A percentile compares a stretch with the other conserved stretches of the same genome.
These are phyloP conservation scores for Groenewaldozyma sp. DNA, from an alignment of 1,139 yeast genomes.

Conservation along the genomic window DNA sequence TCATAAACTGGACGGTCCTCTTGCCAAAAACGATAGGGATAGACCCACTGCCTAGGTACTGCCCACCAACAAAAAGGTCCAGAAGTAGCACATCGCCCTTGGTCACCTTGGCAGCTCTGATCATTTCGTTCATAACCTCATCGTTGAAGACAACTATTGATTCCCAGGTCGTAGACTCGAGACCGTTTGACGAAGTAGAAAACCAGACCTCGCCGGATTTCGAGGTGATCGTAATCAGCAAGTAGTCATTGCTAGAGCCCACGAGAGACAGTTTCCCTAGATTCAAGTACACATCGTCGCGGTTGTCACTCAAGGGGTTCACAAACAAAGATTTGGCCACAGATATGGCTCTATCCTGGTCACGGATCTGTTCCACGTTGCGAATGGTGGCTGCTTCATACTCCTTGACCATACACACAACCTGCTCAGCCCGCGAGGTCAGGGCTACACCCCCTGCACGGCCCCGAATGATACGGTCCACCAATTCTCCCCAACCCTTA, in stretches of 20 bases:
- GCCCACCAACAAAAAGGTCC: slow-evolving; percentile 57
- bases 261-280: slow-evolving; percentile 22
- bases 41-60: slow-evolving; percentile 46
- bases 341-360: slow-evolving; percentile 25
- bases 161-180: slow-evolving; percentile 49
- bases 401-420: slow-evolving; percentile 66
- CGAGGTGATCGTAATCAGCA: slow-evolving; percentile 19
- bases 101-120: slow-evolving; percentile 37
- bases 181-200: slow-evolving; percentile 61
- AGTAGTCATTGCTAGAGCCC: slow-evolving; percentile 13
- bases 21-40: slow-evolving; percentile 23
- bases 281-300: slow-evolving; percentile 24
- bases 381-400: slow-evolving; percentile 46
- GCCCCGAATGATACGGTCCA: slow-evolving; percentile 71
- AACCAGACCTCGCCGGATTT: slow-evolving; percentile 21
- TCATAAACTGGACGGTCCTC: slow-evolving; percentile 17
- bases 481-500: slow-evolving; percentile 85
- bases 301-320: slow-evolving; percentile 20
- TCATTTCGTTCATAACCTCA: slow-evolving; percentile 64
- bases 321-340: slow-evolving; percentile 22
- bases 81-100: slow-evolving; percentile 50
- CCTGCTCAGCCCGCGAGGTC: slow-evolving; percentile 70
- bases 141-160: slow-evolving; percentile 70
- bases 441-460: slow-evolving; percentile 67
- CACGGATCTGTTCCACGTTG: slow-evolving; percentile 35